Percentiles rank a stretch among this genome's conserved stretches.
Evolutionary conservation across 1,284 basidiomycete species (phyloP).

Genomic region (Naganishia sp.): DNA sequence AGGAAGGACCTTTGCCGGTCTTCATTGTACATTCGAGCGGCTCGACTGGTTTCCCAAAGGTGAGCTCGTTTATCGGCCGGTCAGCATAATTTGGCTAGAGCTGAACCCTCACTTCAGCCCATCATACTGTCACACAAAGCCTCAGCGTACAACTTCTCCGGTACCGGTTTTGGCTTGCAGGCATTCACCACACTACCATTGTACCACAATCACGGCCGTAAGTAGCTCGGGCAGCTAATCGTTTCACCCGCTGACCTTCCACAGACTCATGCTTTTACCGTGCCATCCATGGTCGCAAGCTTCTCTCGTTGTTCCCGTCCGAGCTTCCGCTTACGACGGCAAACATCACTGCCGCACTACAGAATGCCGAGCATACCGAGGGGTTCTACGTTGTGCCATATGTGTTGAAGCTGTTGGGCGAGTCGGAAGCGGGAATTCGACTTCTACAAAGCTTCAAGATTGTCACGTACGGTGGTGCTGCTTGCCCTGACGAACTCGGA

Average conservation of each 20-base stretch:
- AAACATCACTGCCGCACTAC: constrained; percentile 26
- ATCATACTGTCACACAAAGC: constrained; percentile 56
- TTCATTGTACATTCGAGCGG: constrained; percentile 67
- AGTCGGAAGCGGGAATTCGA: constrained; percentile 58
- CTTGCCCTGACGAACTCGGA: constrained; percentile 55
- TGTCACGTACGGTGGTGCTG: constrained; percentile 55
- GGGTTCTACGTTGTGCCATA: constrained; percentile 31
- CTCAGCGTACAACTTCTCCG: constrained; percentile 34
- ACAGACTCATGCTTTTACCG: constrained; percentile 32
- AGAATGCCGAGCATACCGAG: constrained; percentile 20
- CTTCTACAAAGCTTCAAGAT: constrained; percentile 59
- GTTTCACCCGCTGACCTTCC: not conserved
- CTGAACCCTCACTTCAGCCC: constrained; percentile 55
- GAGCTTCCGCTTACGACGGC: constrained; percentile 29
- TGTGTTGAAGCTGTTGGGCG: constrained; percentile 57
- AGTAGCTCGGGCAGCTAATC: not conserved
- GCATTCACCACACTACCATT: constrained; percentile 27
- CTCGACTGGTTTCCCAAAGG: constrained; percentile 58
- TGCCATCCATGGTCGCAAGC: constrained; percentile 21
- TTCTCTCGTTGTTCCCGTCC: constrained; percentile 29
- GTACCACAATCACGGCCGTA: constrained; percentile 33
- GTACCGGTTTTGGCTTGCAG: constrained; percentile 25
- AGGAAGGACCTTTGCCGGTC: constrained; percentile 56
- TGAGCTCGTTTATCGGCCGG: constrained; percentile 5
- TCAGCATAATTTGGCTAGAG: constrained; percentile 38